Evolutionary conservation across 805 yeast genomes (phyloP).

Genomic region (Isabelozyma pseudorhagii): DNA sequence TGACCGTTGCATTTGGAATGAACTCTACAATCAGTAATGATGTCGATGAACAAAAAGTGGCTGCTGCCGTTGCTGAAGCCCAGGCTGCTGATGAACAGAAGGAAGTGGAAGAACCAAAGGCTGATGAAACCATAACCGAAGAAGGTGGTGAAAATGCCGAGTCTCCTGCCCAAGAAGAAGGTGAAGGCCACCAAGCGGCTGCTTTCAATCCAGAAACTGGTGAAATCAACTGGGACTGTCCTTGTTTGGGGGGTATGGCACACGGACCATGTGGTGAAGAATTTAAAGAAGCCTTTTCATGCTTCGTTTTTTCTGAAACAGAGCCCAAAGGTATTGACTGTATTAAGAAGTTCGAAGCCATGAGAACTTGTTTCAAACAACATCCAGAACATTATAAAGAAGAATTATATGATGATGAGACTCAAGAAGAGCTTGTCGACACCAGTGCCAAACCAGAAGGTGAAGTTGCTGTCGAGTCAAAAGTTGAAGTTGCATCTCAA

Average conservation of each 20-base stretch:
- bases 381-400: constrained; percentile 94
- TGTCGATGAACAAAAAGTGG: constrained; percentile 5
- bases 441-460: background rate
- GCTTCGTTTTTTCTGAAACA: constrained; percentile 88
- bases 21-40: constrained; percentile 2
- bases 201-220: constrained; percentile 97
- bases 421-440: constrained; percentile 7
- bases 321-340: constrained; percentile 98
- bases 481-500: constrained; percentile 2
- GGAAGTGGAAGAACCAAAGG: constrained; percentile 1
- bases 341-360: constrained; percentile 79
- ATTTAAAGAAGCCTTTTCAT: constrained; percentile 74
- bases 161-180: constrained; percentile 2
- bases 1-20: background rate
- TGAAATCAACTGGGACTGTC: constrained; percentile 99
- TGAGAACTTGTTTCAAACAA: constrained; percentile 92
- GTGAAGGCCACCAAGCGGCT: constrained; percentile 41
- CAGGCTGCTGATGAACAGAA: background rate
- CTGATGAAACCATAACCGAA: background rate
- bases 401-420: constrained; percentile 76
- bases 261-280: constrained; percentile 89
- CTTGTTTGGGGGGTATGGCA: constrained; percentile 99
- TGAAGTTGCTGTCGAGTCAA: constrained; percentile 8
- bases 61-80: constrained; percentile 4
- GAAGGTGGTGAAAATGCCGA: constrained; percentile 2